These are phyloP conservation scores for Aechmea fasciata DNA, from an alignment of 176 grass and related monocot species.

Conservation along the genomic window DNA sequence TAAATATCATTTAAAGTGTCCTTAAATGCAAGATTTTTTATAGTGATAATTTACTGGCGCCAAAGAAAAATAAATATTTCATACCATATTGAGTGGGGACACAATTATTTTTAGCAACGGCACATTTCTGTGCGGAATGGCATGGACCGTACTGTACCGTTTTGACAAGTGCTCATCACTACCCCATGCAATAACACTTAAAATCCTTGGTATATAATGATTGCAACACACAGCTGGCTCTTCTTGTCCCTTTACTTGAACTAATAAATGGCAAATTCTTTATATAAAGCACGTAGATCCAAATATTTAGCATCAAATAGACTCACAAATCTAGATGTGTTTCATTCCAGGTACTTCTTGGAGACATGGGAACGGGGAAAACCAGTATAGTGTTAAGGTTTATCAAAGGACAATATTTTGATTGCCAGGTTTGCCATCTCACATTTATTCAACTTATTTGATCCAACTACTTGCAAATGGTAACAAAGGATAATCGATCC, in stretches of 20 bases:
- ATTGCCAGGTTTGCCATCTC: conserved; percentile 38
- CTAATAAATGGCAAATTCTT: background rate
- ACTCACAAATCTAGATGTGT: background rate
- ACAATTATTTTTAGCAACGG: no score
- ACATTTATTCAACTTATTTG: background rate
- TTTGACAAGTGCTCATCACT: no score
- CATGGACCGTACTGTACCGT: no score
- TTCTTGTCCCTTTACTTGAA: background rate
- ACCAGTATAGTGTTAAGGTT: conserved; percentile 71
- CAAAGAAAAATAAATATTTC: no score
- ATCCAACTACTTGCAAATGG: background rate
- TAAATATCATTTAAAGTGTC: no score
- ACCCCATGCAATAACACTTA: no score
- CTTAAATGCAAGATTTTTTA: no score
- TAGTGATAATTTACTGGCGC: no score
- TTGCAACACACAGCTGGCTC: background rate
- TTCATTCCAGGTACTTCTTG: conserved; percentile 42
- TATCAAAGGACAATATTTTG: conserved; percentile 60
- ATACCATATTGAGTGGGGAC: no score
- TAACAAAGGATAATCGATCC: background rate
- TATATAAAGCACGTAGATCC: background rate
- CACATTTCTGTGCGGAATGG: no score
- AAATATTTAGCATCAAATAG: background rate
- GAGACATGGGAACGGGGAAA: conserved; percentile 75
- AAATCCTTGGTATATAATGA: background rate